phyloP scores from a whole-genome alignment of 768 basidiomycete genomes.

The Porpolomopsis calyptriformis region DNA sequence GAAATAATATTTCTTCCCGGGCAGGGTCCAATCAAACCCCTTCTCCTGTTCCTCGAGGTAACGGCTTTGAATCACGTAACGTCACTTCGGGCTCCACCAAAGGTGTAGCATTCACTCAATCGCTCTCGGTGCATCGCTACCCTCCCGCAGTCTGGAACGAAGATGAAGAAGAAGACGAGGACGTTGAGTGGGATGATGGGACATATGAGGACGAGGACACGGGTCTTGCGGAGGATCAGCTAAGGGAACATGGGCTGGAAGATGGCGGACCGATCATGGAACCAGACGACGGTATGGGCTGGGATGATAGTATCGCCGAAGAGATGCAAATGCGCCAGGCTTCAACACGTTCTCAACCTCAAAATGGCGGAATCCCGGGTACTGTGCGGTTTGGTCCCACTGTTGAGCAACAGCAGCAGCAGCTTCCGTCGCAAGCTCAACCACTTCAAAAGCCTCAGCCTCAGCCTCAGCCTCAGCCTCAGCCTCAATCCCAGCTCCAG shows the following conservation, averaged over 20 bases:
- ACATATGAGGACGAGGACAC: constrained; percentile 62
- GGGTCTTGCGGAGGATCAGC: constrained; percentile 47
- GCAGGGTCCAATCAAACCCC: constrained; percentile 39
- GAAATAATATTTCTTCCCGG: constrained; percentile 39
- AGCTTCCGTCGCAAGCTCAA: constrained; percentile 22
- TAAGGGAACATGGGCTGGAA: constrained; percentile 20
- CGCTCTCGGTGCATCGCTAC: constrained; percentile 61
- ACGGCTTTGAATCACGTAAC: constrained; percentile 26
- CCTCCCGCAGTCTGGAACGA: constrained; percentile 79
- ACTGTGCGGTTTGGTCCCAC: constrained; percentile 25
- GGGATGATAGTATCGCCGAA: constrained; percentile 66
- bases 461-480: constrained; percentile 22
- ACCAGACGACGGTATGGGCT: constrained; percentile 76
- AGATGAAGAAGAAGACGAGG: constrained; percentile 56
- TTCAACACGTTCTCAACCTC: constrained; percentile 12
- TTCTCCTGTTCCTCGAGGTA: constrained; percentile 32
- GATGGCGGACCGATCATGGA: constrained; percentile 36
- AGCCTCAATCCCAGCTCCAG: constrained; percentile 20
- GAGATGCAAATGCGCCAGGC: constrained; percentile 31
- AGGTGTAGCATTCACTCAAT: constrained; percentile 63
- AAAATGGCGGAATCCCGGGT: constrained; percentile 22
- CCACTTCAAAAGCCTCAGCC: constrained; percentile 26
- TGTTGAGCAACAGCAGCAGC: constrained; percentile 24
- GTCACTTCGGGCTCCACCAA: constrained; percentile 23
- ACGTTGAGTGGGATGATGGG: constrained; percentile 57